phyloP scores from a whole-genome alignment of 352 stramenopile genomes.

The Bremia lactucae region DNA sequence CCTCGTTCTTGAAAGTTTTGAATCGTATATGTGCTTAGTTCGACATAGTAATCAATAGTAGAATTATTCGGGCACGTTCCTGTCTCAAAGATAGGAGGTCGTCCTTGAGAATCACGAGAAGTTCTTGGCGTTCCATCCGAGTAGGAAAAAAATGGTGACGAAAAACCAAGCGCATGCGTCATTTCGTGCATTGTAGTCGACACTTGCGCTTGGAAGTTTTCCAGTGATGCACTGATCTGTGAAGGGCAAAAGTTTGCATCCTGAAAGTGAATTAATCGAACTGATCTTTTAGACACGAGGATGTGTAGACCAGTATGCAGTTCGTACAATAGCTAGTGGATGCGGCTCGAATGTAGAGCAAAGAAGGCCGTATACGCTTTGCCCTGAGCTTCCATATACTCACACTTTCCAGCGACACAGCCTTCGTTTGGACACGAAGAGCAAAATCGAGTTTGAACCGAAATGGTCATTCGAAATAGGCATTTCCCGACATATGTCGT shows the following conservation, averaged over 20 bases:
- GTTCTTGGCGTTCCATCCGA: slow-evolving; percentile 56
- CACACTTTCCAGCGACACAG: slow-evolving; percentile 34
- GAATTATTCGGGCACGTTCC: slow-evolving; percentile 50
- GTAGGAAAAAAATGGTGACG: slow-evolving; percentile 57
- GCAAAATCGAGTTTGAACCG: slow-evolving; percentile 32
- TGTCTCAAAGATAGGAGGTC: slow-evolving; percentile 18
- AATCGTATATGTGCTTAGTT: slow-evolving; percentile 32
- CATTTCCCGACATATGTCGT: slow-evolving; percentile 67
- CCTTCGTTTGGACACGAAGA: slow-evolving; percentile 27
- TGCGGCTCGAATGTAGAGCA: slow-evolving; percentile 55
- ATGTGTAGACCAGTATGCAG: slow-evolving; percentile 59
- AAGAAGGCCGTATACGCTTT: slow-evolving; percentile 47
- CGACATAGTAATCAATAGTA: slow-evolving; percentile 26
- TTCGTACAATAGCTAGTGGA: slow-evolving; percentile 39
- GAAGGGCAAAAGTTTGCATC: slow-evolving; percentile 75
- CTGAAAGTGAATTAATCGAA: slow-evolving; percentile 77
- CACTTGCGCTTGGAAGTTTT: slow-evolving; percentile 53
- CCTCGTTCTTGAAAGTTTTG: slow-evolving; percentile 43
- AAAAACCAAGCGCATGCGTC: slow-evolving; percentile 72
- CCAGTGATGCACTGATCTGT: slow-evolving; percentile 41
- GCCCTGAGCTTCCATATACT: slow-evolving; percentile 21
- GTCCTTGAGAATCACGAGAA: slow-evolving; percentile 31
- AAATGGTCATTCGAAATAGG: slow-evolving; percentile 55
- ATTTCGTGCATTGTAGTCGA: slow-evolving; percentile 75
- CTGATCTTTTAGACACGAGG: slow-evolving; percentile 77